Percentiles rank a stretch among this genome's conserved stretches.
Conservation (phyloP, 805 yeast species). For the Schizosaccharomyces japonicus region DNA sequence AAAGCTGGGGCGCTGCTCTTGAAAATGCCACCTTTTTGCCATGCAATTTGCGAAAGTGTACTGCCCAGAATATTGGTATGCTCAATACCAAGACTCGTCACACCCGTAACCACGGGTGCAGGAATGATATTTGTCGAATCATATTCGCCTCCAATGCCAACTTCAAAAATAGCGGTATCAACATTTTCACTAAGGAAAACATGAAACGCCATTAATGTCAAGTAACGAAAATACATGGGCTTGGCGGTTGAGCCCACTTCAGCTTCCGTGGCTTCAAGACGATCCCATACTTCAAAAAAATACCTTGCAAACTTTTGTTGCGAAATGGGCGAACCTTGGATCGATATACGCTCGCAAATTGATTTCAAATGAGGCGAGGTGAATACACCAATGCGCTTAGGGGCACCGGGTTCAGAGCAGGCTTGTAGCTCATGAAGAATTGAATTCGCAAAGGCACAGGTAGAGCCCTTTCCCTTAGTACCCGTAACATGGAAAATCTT, state of each 20-base stretch:
- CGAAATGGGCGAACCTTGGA: constrained; percentile 64
- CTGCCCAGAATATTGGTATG: constrained; percentile 71
- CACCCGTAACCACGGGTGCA: constrained; percentile 64
- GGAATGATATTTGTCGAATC: constrained; percentile 84
- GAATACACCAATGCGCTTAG: constrained; percentile 57
- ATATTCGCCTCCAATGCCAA: constrained; percentile 93
- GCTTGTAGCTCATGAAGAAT: constrained; percentile 42
- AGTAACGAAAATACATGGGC: constrained; percentile 80
- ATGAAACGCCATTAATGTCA: constrained; percentile 77
- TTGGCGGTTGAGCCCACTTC: constrained; percentile 53
- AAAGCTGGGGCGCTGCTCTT: constrained; percentile 45
- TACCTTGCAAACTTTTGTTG: constrained; percentile 65
- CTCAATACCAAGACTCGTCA: constrained; percentile 72
- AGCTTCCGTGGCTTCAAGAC: constrained; percentile 28
- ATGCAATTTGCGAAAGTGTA: constrained; percentile 71
- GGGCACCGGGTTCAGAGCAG: constrained; percentile 2
- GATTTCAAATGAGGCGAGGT: constrained; percentile 89
- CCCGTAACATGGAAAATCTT: constrained; percentile 87
- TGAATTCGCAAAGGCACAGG: constrained; percentile 79
- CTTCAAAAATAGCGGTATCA: constrained; percentile 87
- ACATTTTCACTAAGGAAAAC: constrained; percentile 70
- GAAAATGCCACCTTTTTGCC: constrained; percentile 91
- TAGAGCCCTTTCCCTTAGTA: constrained; percentile 94
- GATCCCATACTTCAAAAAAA: constrained; percentile 87
- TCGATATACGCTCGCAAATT: constrained; percentile 74